A percentile compares a stretch with the other conserved stretches of the same genome.
phyloP scores from a whole-genome alignment of 352 stramenopile species.

The Phytophthora litchii region DNA sequence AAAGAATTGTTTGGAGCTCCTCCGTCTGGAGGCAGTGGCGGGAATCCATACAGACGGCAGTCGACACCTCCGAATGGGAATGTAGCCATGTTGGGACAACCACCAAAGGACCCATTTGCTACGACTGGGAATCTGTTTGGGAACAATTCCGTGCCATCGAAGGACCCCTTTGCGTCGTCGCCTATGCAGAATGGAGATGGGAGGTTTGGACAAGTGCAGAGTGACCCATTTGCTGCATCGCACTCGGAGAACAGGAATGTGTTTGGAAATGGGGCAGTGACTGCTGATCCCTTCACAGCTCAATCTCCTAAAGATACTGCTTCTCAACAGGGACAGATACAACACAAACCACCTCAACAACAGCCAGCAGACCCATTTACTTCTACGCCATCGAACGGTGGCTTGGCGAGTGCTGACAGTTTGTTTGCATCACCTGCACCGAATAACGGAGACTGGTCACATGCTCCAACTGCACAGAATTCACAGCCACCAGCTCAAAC shows the following conservation, averaged over 20 bases:
- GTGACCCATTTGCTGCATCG: constrained; percentile 9
- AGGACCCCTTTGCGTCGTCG: constrained; percentile 17
- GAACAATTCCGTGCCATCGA: constrained; percentile 4
- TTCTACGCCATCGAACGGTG: neutral
- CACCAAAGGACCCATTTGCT: constrained; percentile 14
- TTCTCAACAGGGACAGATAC: constrained; percentile 3
- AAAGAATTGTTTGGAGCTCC: constrained; percentile 20
- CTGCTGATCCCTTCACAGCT: constrained; percentile 22
- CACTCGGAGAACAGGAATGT: constrained; percentile 21
- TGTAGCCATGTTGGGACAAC: constrained; percentile 8
- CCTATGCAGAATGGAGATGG: constrained; percentile 7
- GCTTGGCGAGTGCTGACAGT: too few species aligned
- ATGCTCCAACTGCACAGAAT: constrained; percentile 3
- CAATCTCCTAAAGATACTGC: constrained; percentile 10
- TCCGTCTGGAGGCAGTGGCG: constrained; percentile 8
- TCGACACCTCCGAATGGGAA: constrained; percentile 9
- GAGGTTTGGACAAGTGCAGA: neutral
- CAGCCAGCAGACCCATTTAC: constrained; percentile 26
- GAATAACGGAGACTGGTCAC: constrained; percentile 19
- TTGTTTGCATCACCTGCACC: neutral
- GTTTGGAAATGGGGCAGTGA: constrained; percentile 9
- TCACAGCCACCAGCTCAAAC: constrained; percentile 22
- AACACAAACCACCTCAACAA: neutral
- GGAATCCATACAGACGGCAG: constrained; percentile 28
- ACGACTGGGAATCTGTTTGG: neutral